Base-by-base conservation (phyloP, 2,329 filamentous ascomycete genomes). In the Diaporthe sp. region DNA sequence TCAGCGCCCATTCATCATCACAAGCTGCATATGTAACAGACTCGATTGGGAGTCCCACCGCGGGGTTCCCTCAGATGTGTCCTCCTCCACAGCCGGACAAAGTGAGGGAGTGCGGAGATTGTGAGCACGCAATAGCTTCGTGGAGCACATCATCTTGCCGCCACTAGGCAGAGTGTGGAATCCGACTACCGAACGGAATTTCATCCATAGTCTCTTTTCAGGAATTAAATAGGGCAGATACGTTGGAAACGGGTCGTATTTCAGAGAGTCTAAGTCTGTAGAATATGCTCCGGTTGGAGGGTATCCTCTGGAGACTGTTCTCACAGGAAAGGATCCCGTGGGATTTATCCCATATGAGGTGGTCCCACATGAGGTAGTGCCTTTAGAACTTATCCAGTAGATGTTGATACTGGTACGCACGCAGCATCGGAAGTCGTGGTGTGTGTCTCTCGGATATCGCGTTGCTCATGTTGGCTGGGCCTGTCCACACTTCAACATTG, bases 61-160 rank as follows among this genome's bases (percentile, higher is more conserved):
- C 67, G 51, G 57, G 58, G 68, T 51, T 28, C 57, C 39, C 62
- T 31, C n/a, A 34, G 2, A 51, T 8, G 13, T 22, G 62, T 53
- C 3, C 17, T 25, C 62, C 62, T 39, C 31, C 57, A 34, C 53
- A 44, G 34, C 46, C 22, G 34, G 34, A 62, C 9, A 19, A 31
- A 28, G 46, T 39, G 31, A 51, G 6, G 5, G 31, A 71, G 51
- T 77, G 61, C 65, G 72, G 65, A 65, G 61, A 76, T 75, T 75
- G 72, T 49, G 31, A 53, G 72, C 60, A 71, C 74, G 53, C 53
- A 68, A 71, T 73, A 42, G 75, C 25, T 39, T 76, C 72, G 68
- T 75, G 76, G 72, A 77, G 78, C 75, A 72, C 71, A 76, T 34
- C 60, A 60, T 62, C 25, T 53, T 28, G 34, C 28, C 7, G 62